Evolutionary conservation across 2,329 filamentous ascomycete species (phyloP).

Genomic region (Colletotrichum musae): DNA sequence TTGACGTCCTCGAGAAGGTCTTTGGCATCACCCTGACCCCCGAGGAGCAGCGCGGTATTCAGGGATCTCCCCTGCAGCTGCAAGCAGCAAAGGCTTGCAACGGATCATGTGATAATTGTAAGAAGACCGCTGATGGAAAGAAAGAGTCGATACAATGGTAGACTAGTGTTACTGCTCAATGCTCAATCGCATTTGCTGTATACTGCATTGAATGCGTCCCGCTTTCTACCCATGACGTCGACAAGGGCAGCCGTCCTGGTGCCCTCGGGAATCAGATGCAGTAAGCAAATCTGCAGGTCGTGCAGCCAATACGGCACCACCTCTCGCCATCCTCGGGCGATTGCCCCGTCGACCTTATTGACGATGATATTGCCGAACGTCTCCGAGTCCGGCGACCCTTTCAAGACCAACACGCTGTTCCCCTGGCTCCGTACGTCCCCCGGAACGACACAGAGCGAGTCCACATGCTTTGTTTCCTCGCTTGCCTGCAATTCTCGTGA

Average conservation of each 20-base stretch:
- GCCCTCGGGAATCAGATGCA: constrained; percentile 31
- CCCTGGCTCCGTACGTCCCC: no score
- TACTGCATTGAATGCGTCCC: constrained; percentile 6
- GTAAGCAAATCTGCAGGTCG: constrained; percentile 35
- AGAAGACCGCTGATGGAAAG: not conserved
- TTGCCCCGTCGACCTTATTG: no score
- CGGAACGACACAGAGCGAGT: no score
- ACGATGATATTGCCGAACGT: no score
- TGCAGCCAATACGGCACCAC: constrained; percentile 25
- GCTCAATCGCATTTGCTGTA: not conserved
- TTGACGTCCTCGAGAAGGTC: constrained; percentile 62
- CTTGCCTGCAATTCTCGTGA: no score
- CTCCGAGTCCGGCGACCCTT: no score
- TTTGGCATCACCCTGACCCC: not conserved
- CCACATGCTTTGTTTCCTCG: no score
- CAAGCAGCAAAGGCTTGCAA: not conserved
- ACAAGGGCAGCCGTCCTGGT: not conserved
- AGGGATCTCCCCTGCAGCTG: constrained; percentile 6
- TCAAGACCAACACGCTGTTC: no score
- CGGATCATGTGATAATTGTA: not conserved
- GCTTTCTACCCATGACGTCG: not conserved
- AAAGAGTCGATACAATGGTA: not conserved
- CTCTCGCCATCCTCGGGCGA: no score
- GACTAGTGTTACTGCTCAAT: no score
- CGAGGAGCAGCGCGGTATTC: not conserved